Base-by-base conservation (phyloP, 306 rosid genomes). In the Prunus armeniaca region DNA sequence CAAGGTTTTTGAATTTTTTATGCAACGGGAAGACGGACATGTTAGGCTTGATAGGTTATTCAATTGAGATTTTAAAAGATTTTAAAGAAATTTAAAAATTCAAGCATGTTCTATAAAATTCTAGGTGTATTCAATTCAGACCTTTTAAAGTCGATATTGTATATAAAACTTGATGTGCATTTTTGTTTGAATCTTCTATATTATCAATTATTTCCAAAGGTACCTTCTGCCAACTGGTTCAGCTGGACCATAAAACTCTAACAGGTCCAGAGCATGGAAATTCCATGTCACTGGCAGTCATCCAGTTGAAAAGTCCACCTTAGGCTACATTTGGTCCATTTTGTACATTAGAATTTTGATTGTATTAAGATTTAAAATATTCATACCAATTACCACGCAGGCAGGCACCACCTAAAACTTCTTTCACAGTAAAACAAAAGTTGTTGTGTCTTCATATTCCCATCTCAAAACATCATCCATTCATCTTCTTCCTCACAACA, bases 241-340 rank as follows among this genome's bases (percentile, higher is more conserved):
- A 12, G 41, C 41, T 34, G 41, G 41, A 34, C 41, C 41, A 34
- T 5, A 34, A 46, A 46, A 9, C 13, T 20, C n/a, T 46, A 14
- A 56, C 8, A 69, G 27, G 27, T 25, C 20, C 34, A 27, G 46
- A 54, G 46, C 46, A 19, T 22, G 74, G 20, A 60, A 54, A 8
- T 60, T 58, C 49, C 18, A 30, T 73, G 74, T 24, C 52, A 72
- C 68, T 0, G n/a, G 6, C 3, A 12, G 67, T 34, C 49, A 34
- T 38, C 78, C 60, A 2, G 38, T 38, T 30, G 81, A 76, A 61
- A 32, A 62, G 51, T 63, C 71, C 69, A 76, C 67, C 52, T 69
- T 11, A 1, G 45, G 32, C 7, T 49, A 38, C 75, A 27, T 28
- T 63, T n/a, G 63, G 41, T 49, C 74, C 64, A 67, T 45, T n/a